Evolutionary conservation across 805 yeast species (phyloP).

Genomic region (Millerozyma miso): DNA sequence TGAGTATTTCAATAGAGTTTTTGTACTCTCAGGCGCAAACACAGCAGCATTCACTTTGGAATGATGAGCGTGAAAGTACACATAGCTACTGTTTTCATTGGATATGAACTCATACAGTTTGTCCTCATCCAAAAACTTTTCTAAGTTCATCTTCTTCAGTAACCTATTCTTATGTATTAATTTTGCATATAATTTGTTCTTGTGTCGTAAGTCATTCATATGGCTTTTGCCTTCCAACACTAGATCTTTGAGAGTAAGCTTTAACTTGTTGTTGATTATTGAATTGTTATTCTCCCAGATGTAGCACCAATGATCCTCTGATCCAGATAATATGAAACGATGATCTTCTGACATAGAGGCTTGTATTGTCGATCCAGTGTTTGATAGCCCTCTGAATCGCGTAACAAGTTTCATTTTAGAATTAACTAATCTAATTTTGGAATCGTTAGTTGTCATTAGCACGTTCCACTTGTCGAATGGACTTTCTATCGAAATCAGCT

Average conservation of each 20-base stretch:
- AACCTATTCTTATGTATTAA: slow-evolving; percentile 25
- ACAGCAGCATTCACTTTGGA: slow-evolving; percentile 69
- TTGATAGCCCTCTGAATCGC: slow-evolving; percentile 69
- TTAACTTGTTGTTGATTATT: slow-evolving; percentile 37
- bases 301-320: slow-evolving; percentile 86
- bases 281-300: slow-evolving; percentile 60
- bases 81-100: slow-evolving; percentile 56
- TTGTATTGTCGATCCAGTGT: slow-evolving; percentile 64
- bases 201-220: slow-evolving; percentile 25
- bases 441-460: slow-evolving; percentile 77
- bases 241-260: slow-evolving; percentile 30
- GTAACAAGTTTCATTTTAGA: slow-evolving; percentile 52
- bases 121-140: slow-evolving; percentile 24
- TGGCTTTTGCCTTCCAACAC: slow-evolving; percentile 32
- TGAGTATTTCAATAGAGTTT: slow-evolving; percentile 61
- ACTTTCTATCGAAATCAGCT: neutral
- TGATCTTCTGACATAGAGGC: slow-evolving; percentile 62
- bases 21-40: slow-evolving; percentile 71
- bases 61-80: slow-evolving; percentile 75
- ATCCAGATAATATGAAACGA: slow-evolving; percentile 63
- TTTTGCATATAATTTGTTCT: slow-evolving; percentile 24
- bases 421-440: slow-evolving; percentile 66
- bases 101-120: slow-evolving; percentile 20
- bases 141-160: slow-evolving; percentile 20
- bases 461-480: slow-evolving; percentile 24